phyloP scores from a whole-genome alignment of 2,329 filamentous ascomycete species.

The Cytospora chrysosperma region DNA sequence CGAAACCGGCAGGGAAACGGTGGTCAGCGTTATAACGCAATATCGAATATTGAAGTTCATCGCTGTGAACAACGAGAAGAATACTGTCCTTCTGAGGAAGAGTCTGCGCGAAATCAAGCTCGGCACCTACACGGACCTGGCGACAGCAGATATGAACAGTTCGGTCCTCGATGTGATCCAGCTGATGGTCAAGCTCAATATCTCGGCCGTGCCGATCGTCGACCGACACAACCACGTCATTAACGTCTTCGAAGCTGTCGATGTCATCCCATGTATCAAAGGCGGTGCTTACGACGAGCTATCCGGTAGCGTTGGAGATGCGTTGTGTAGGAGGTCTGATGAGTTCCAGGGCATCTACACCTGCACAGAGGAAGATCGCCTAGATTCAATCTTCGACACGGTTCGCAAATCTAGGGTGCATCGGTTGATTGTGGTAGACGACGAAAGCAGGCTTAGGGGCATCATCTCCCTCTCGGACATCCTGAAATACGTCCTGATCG shows the following conservation, averaged over 20 bases:
- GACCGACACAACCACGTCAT: slow-evolving; percentile 75
- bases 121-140: slow-evolving; percentile 78
- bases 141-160: slow-evolving; percentile 83
- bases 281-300: slow-evolving; percentile 91
- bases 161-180: slow-evolving; percentile 94
- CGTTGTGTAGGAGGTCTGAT: slow-evolving; percentile 79
- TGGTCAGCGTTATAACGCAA: slow-evolving; percentile 95
- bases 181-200: slow-evolving; percentile 86
- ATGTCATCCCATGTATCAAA: slow-evolving; percentile 95
- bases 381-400: slow-evolving; percentile 96
- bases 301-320: slow-evolving; percentile 81
- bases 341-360: slow-evolving; percentile 98
- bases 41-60: slow-evolving; percentile 99
- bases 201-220: slow-evolving; percentile 91
- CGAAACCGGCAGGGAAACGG: slow-evolving; percentile 87
- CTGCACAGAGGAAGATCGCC: slow-evolving; percentile 83
- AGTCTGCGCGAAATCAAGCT: slow-evolving; percentile 79
- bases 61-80: slow-evolving; percentile 82
- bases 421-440: slow-evolving; percentile 88
- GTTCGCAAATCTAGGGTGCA: slow-evolving; percentile 94
- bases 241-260: slow-evolving; percentile 96
- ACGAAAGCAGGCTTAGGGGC: slow-evolving; percentile 80
- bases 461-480: slow-evolving; percentile 95
- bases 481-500: slow-evolving; percentile 85
- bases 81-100: slow-evolving; percentile 86